These are phyloP conservation scores for Fistulina hepatica DNA, from an alignment of 1,284 basidiomycete species.

Conservation along the genomic window DNA sequence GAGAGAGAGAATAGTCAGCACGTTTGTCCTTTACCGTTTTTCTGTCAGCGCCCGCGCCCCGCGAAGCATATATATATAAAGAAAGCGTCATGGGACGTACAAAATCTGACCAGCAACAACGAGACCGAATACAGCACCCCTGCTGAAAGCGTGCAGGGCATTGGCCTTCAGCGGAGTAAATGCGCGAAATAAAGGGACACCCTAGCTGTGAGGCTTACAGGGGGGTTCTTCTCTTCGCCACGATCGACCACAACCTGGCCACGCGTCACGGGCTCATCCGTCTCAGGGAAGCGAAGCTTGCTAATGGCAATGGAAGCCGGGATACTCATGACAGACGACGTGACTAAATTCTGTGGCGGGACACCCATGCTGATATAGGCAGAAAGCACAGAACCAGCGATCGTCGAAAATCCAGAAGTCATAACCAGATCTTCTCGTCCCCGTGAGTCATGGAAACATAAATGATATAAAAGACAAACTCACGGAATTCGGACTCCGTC, in stretches of 20 bases:
- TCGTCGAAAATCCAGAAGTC: constrained; percentile 88
- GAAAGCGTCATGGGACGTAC: constrained; percentile 29
- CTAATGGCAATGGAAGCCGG: constrained; percentile 87
- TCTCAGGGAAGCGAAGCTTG: constrained; percentile 78
- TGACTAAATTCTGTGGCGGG: constrained; percentile 73
- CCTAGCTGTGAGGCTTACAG: constrained; percentile 24
- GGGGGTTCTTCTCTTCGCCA: constrained; percentile 43
- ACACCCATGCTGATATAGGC: constrained; percentile 83
- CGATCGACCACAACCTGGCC: constrained; percentile 73
- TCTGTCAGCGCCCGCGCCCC: constrained; percentile 1
- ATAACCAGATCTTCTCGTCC: constrained; percentile 75
- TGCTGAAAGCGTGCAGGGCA: constrained; percentile 79
- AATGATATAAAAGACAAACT: constrained; percentile 13
- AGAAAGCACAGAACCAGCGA: constrained; percentile 79
- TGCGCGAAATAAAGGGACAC: constrained; percentile 2
- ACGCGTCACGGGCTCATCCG: constrained; percentile 76
- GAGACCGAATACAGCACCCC: constrained; percentile 80
- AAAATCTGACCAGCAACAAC: constrained; percentile 78
- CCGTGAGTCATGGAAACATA: neutral
- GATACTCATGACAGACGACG: constrained; percentile 90
- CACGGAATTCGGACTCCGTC: constrained; percentile 78
- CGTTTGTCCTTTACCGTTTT: constrained; percentile 44
- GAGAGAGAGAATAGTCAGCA: constrained; percentile 72
- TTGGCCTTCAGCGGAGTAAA: constrained; percentile 42
- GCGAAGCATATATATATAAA: too few relatives aligned